Base-by-base conservation (phyloP, 768 basidiomycete genomes). In the Leccinum uliginosum region DNA sequence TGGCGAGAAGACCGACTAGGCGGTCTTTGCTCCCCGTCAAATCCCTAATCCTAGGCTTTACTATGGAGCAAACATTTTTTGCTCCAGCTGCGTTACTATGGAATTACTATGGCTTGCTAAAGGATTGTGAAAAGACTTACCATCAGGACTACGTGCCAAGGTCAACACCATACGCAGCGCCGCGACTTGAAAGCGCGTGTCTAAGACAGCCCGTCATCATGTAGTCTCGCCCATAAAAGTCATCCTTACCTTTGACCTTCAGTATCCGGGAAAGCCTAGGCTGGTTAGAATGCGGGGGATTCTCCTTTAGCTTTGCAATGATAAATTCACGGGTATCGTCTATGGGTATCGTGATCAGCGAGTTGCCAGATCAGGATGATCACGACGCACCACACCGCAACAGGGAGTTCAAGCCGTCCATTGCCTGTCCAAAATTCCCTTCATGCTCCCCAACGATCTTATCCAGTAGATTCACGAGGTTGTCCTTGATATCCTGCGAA, bases 401-500 rank as follows among this genome's bases (percentile, higher is more conserved):
- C 19, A 68, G 23, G 24, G 57, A 61, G 12, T 17, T 57, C 45
- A 67, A 32, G n/a, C 64, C 59, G 3, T 68, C 60, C 66, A 67
- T 67, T 19, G 55, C 67, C 32, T 60, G 64, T 26, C 51, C 49
- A 23, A 68, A 64, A 44, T 58, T 60, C 6, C 44, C 47, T 12
- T 19, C 51, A 0, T 38, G 38, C 21, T 52, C 21, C 3, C 1
- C 8, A n/a, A 64, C 14, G 14, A 62, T 60, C 24, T 0, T 14
- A 50, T 68, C 65, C 8, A 67, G 55, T 26, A 64, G 19, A 2
- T 35, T 5, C n/a, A 67, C 38, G 17, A 67, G 49, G 11, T 24
- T 57, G 1, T 60, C 46, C 40, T 64, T 38, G 6, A 64, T 56
- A 1, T 62, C 57, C 1, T 26, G 6, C 5, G 62, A 59, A 43